Conservation (phyloP, 495 filamentous ascomycete genomes). For the Delitschia confertaspora region DNA sequence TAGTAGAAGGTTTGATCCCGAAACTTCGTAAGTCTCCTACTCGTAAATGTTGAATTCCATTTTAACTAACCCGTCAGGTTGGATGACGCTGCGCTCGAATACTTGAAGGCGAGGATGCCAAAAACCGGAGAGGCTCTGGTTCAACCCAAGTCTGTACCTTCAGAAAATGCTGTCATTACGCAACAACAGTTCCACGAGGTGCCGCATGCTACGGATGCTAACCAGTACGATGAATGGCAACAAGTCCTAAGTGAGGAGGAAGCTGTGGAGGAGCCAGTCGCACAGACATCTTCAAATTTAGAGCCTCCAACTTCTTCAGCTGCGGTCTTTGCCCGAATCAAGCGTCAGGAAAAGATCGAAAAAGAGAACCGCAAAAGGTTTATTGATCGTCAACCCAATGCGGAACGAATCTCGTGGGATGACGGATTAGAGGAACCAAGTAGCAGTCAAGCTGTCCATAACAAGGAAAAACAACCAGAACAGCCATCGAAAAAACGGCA, state of each 20-base stretch:
- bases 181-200: background rate
- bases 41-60: no score
- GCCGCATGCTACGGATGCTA: background rate
- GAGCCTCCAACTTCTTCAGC: slow-evolving; percentile 16
- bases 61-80: slow-evolving; percentile 1
- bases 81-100: slow-evolving; percentile 1
- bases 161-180: background rate
- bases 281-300: background rate
- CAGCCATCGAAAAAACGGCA: slow-evolving; percentile 15
- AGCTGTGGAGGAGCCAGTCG: background rate
- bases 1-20: slow-evolving; percentile 13
- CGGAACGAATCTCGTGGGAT: slow-evolving; percentile 30
- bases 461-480: slow-evolving; percentile 12
- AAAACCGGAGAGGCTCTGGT: no score
- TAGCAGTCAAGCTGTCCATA: no score
- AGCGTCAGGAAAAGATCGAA: slow-evolving; percentile 29
- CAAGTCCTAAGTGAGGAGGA: slow-evolving; percentile 1
- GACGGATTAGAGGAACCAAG: slow-evolving; percentile 21
- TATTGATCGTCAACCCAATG: slow-evolving; percentile 37
- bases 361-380: slow-evolving; percentile 26
- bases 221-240: slow-evolving; percentile 6
- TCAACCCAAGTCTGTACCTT: background rate
- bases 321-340: slow-evolving; percentile 7
- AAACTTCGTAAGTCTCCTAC: no score
- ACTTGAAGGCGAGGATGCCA: slow-evolving; percentile 6